These are phyloP conservation scores for Lentinula guzmanii DNA, from an alignment of 768 basidiomycete species.

Conservation along the genomic window DNA sequence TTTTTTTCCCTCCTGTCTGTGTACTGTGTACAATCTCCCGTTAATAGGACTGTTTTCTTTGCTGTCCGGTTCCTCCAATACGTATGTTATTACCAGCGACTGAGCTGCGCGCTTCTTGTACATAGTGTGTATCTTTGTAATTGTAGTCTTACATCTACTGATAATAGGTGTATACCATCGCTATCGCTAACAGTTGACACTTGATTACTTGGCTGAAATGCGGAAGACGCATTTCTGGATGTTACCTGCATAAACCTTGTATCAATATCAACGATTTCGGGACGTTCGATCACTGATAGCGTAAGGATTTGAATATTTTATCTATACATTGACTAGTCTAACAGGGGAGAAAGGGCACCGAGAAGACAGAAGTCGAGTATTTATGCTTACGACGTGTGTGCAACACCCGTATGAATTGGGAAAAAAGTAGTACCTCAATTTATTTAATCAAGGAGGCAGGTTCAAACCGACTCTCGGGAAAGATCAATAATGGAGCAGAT, in stretches of 20 bases:
- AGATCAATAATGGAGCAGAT: background rate
- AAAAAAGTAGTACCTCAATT: background rate
- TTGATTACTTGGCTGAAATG: too few species aligned
- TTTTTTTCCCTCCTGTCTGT: background rate
- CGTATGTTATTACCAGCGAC: background rate
- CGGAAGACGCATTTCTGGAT: too few species aligned
- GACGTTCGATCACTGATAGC: too few species aligned
- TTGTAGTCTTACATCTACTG: background rate
- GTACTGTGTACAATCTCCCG: background rate
- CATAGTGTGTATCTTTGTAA: background rate
- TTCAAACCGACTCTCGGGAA: background rate
- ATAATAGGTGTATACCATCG: background rate
- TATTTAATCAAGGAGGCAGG: background rate
- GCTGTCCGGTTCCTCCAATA: background rate
- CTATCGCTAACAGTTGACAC: background rate
- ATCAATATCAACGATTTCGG: too few species aligned
- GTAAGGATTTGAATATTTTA: too few species aligned
- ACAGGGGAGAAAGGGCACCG: background rate
- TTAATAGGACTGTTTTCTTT: background rate
- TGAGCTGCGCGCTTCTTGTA: background rate
- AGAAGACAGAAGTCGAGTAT: background rate
- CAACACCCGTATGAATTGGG: background rate
- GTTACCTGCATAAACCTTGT: too few species aligned
- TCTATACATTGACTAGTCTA: too few species aligned
- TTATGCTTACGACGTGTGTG: background rate